Evolutionary conservation across 148 eudicot genomes (phyloP), one percentile per base, ranked within the genome.

Genomic region (Linanthus parryae): DNA sequence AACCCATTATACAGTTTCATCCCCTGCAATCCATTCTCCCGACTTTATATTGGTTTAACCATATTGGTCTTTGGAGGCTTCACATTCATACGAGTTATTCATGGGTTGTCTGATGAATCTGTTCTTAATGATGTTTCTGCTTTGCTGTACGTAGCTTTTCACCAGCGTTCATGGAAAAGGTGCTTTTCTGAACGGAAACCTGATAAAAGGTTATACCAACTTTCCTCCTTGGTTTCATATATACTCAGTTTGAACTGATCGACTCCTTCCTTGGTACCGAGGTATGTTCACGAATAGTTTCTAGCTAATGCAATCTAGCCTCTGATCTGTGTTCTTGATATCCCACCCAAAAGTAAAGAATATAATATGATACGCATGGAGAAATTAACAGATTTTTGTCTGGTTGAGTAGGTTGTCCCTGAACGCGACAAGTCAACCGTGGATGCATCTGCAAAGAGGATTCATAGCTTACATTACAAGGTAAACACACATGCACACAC

Each of bases 161-260:
- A 87, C 98, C 20, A 96, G 76, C 26, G 38, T 77, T 24, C 72
- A 61, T 40, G 94, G 98, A 48, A 71, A 84, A 69, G 98, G 98
- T 54, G 86, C 98, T 58, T 92, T 81, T 63, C 75, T 87, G 26
- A 92, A 92, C 62, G 98, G 94, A 58, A 79, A 77, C 36, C 90
- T 94, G 11, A 86, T 92, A 43, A 71, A 77, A 75, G 98, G 98
- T 81, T 50, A 48, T 49, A 48, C 15, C 19, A 8, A 29, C 17
- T 19, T 54, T 43, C 35, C n/a, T 34, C 41, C 15, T 2, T 37
- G 28, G 18, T 28, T 26, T 12, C 7, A 96, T 72, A 43, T 92
- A 94, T 52, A 65, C 83, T 9, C 85, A 87, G 62, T 72, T 72
- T 25, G 83, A 92, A 57, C 94, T 92, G 40, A 80, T 92, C 57